phyloP scores from a whole-genome alignment of 257 asterid species.

The Salvia splendens region DNA sequence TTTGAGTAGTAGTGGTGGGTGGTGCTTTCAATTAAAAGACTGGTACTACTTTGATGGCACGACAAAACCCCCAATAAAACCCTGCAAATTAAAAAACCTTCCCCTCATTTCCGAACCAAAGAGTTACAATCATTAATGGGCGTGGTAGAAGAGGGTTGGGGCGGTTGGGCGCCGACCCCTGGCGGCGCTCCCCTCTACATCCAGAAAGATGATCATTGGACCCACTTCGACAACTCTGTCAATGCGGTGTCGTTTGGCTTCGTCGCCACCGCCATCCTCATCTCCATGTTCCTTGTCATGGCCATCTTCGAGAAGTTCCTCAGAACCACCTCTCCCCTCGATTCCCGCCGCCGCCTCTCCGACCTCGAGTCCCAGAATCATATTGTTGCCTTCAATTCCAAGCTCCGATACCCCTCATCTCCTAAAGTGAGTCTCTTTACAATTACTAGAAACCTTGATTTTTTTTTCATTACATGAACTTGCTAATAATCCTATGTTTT shows the following conservation, averaged over 20 bases:
- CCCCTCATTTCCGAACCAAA: constrained; percentile 20
- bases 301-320: constrained; percentile 86
- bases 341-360: constrained; percentile 35
- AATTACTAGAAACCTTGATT: too few species aligned
- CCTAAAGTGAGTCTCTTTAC: constrained; percentile 59
- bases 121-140: constrained; percentile 50
- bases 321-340: constrained; percentile 54
- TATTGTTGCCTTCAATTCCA: constrained; percentile 38
- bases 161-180: constrained; percentile 67
- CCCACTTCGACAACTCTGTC: constrained; percentile 85
- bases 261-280: constrained; percentile 91
- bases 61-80: constrained; percentile 30
- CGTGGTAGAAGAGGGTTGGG: constrained; percentile 64
- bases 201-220: constrained; percentile 76
- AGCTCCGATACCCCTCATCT: constrained; percentile 59
- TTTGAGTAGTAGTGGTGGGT: neutral
- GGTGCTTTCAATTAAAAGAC: constrained; percentile 1
- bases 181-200: constrained; percentile 58
- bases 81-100: too few species aligned
- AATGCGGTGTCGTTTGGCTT: constrained; percentile 91
- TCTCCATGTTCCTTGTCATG: constrained; percentile 92
- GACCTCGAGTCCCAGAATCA: constrained; percentile 61
- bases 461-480: neutral
- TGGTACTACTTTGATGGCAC: constrained; percentile 25
- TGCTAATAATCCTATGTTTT: neutral